Evolutionary conservation across 345 rosid genomes (phyloP).

Genomic region (Geranium brycei): DNA sequence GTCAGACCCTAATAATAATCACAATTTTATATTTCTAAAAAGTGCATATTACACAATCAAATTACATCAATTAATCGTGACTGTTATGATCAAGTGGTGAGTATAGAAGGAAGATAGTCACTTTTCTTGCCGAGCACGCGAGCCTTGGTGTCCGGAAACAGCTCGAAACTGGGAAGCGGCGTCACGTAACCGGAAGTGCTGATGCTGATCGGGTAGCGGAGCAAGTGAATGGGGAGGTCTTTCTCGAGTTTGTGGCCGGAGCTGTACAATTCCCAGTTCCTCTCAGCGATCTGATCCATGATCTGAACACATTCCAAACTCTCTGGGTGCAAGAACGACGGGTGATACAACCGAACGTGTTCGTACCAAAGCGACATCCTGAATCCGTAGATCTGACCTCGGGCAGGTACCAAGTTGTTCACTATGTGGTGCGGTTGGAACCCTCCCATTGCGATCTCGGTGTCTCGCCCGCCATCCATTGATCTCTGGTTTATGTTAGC

Average conservation of each 20-base stretch:
- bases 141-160: constrained; percentile 70
- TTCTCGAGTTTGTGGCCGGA: constrained; percentile 7
- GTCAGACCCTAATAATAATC: too few relatives aligned
- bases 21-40: too few relatives aligned
- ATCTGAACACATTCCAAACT: constrained; percentile 20
- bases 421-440: constrained; percentile 56
- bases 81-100: constrained; percentile 62
- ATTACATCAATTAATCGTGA: too few relatives aligned
- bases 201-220: constrained; percentile 51
- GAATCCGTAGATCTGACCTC: constrained; percentile 44
- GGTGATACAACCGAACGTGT: constrained; percentile 21
- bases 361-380: constrained; percentile 64
- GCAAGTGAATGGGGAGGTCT: constrained; percentile 40
- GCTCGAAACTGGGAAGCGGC: constrained; percentile 17
- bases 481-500: constrained; percentile 90
- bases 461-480: constrained; percentile 74
- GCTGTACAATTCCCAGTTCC: constrained; percentile 31
- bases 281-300: constrained; percentile 28
- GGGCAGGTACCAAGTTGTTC: constrained; percentile 7
- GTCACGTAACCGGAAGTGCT: constrained; percentile 25
- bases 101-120: constrained; percentile 37
- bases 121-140: constrained; percentile 39
- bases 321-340: constrained; percentile 21
- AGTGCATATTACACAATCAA: too few relatives aligned
- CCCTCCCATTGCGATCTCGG: constrained; percentile 86